phyloP scores from a whole-genome alignment of 2,329 filamentous ascomycete genomes.

The Paecilomyces niveus region DNA sequence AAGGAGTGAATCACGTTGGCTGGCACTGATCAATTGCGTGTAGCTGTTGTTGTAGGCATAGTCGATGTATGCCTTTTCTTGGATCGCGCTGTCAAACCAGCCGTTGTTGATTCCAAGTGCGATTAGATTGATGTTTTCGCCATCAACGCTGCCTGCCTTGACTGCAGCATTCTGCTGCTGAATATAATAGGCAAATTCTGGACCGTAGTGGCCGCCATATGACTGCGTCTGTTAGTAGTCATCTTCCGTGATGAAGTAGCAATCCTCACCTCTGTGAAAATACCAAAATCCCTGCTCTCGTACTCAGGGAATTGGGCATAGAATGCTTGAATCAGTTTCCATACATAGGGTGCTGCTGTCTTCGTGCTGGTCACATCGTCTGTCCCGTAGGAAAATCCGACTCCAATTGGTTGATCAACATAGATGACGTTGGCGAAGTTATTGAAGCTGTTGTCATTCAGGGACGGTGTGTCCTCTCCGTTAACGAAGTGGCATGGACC shows the following conservation, averaged over 20 bases:
- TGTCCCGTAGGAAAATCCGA: constrained; percentile 43
- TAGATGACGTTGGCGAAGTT: constrained; percentile 56
- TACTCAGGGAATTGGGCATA: constrained; percentile 30
- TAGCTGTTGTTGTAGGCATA: constrained; percentile 37
- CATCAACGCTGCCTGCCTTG: constrained; percentile 30
- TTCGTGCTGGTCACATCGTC: constrained; percentile 33
- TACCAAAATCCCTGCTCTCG: constrained; percentile 29
- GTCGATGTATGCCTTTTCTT: constrained; percentile 39
- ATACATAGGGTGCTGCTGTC: constrained; percentile 45
- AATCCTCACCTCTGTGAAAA: constrained; percentile 22
- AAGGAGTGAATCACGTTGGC: not conserved
- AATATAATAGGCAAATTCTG: constrained; percentile 30
- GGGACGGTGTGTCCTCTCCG: constrained; percentile 33
- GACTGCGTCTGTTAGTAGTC: constrained; percentile 11
- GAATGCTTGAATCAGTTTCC: constrained; percentile 49
- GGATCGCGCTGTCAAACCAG: constrained; percentile 44
- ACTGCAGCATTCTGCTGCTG: constrained; percentile 29
- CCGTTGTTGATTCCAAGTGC: constrained; percentile 53
- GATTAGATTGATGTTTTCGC: constrained; percentile 44
- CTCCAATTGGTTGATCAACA: constrained; percentile 52
- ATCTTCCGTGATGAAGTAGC: not conserved
- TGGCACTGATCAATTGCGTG: not conserved
- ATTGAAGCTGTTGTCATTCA: constrained; percentile 53
- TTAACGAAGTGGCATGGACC: constrained; percentile 42
- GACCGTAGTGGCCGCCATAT: constrained; percentile 31